These are phyloP conservation scores for Saccharomycopsis hybrid DNA, from an alignment of 1,139 yeast genomes.

Conservation along the genomic window DNA sequence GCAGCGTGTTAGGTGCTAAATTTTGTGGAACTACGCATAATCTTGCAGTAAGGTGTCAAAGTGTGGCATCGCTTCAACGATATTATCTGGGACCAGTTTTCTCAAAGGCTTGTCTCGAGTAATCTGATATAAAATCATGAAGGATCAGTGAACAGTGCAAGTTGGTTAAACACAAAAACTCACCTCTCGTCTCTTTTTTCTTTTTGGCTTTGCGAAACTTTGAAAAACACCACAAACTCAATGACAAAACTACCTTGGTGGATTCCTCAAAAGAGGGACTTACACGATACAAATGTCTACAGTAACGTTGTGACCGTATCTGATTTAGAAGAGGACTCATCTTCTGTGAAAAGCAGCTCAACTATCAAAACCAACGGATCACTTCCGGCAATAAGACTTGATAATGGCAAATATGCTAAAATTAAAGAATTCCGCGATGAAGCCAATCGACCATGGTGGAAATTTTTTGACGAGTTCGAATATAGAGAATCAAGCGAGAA, in stretches of 20 bases:
- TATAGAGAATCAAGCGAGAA: conserved; percentile 39
- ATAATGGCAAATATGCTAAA: conserved; percentile 9
- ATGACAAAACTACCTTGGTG: conserved; percentile 8
- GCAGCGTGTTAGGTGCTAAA: no score
- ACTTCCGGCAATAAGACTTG: conserved; percentile 1
- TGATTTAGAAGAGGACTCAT: neutral
- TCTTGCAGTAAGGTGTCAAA: no score
- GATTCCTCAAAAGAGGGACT: conserved; percentile 13
- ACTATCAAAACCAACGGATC: neutral
- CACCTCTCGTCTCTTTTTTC: no score
- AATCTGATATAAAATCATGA: no score
- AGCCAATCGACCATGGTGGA: conserved; percentile 56
- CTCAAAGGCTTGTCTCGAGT: no score
- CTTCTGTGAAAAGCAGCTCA: neutral
- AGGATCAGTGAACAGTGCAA: no score
- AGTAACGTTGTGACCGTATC: conserved; percentile 55
- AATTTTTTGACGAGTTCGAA: conserved; percentile 56
- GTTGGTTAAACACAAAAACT: no score
- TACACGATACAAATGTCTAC: conserved; percentile 81
- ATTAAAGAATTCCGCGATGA: conserved; percentile 51
- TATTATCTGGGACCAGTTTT: no score
- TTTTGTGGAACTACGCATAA: no score
- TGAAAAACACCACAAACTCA: neutral
- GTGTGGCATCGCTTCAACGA: no score
- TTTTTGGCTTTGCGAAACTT: no score